phyloP scores from a whole-genome alignment of 1,284 basidiomycete genomes.

The Leucoagaricus sp. region DNA sequence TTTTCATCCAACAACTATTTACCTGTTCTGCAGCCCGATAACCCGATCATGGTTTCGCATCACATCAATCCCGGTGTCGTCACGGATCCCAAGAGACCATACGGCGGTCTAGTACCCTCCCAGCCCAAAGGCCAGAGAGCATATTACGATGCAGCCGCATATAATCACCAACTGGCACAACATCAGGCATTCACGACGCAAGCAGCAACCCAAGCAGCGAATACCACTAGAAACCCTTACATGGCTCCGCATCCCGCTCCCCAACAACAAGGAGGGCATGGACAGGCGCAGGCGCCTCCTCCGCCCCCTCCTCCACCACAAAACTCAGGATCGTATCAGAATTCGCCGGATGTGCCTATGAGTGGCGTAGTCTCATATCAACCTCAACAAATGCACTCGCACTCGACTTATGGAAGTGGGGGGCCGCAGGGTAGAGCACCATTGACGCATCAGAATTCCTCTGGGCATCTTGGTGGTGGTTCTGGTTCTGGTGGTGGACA shows the following conservation, averaged over 20 bases:
- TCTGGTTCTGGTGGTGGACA: conserved; percentile 26
- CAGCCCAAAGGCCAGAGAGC: conserved; percentile 80
- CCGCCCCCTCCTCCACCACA: conserved; percentile 27
- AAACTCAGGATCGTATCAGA: background rate
- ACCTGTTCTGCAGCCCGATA: conserved; percentile 47
- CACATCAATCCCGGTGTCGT: conserved; percentile 32
- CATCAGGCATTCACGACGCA: conserved; percentile 91
- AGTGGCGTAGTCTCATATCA: background rate
- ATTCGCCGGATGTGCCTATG: background rate
- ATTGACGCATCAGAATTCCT: conserved; percentile 50
- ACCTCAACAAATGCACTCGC: background rate
- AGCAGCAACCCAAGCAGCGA: conserved; percentile 65
- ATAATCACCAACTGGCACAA: conserved; percentile 92
- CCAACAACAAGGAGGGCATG: conserved; percentile 37
- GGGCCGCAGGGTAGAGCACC: background rate
- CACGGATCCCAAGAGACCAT: conserved; percentile 83
- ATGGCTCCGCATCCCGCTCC: conserved; percentile 48
- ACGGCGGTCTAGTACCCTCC: conserved; percentile 88
- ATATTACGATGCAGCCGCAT: conserved; percentile 91
- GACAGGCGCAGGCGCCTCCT: conserved; percentile 17
- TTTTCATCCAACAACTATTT: too few species aligned
- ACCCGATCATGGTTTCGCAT: conserved; percentile 38
- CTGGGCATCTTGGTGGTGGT: conserved; percentile 42
- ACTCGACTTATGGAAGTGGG: background rate
- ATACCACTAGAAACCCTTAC: conserved; percentile 74